Conservation (phyloP, 1,284 basidiomycete species). For the Fomitopsis palustris region DNA sequence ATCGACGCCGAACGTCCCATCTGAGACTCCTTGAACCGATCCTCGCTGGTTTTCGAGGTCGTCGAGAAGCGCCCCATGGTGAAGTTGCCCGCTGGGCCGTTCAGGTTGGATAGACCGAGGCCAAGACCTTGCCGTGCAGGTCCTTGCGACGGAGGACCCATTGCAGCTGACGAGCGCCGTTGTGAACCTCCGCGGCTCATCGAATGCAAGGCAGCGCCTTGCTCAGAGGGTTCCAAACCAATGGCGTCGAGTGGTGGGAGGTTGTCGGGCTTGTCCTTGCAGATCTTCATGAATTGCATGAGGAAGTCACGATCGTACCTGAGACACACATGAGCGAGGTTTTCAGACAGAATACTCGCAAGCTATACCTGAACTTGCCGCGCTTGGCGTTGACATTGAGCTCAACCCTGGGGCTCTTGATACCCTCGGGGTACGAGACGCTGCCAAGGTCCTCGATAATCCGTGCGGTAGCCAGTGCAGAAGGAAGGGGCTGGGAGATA, state of each 20-base stretch:
- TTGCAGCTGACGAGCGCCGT: conserved; percentile 45
- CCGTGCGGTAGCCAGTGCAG: conserved; percentile 71
- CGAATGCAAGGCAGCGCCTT: conserved; percentile 31
- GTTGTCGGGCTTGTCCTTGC: conserved; percentile 91
- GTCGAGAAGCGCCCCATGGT: conserved; percentile 77
- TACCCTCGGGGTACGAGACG: conserved; percentile 82
- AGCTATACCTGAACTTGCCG: conserved; percentile 81
- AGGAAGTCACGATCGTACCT: conserved; percentile 98
- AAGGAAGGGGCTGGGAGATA: conserved; percentile 49
- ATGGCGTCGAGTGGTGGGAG: conserved; percentile 90
- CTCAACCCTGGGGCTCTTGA: conserved; percentile 81
- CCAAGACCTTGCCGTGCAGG: conserved; percentile 47
- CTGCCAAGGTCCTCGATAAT: conserved; percentile 81
- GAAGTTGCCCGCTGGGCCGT: conserved; percentile 38
- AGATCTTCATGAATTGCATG: conserved; percentile 94
- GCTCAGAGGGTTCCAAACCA: conserved; percentile 80
- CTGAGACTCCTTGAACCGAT: conserved; percentile 57
- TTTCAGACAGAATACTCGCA: conserved; percentile 3
- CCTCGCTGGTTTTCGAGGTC: conserved; percentile 65
- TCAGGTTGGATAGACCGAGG: conserved; percentile 49
- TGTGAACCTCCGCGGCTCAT: conserved; percentile 64
- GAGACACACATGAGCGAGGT: neutral
- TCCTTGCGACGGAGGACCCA: conserved; percentile 28
- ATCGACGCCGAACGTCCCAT: conserved; percentile 32
- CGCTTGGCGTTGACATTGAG: conserved; percentile 83